phyloP scores from a whole-genome alignment of 129 eudicot species.

The Erigeron canadensis region DNA sequence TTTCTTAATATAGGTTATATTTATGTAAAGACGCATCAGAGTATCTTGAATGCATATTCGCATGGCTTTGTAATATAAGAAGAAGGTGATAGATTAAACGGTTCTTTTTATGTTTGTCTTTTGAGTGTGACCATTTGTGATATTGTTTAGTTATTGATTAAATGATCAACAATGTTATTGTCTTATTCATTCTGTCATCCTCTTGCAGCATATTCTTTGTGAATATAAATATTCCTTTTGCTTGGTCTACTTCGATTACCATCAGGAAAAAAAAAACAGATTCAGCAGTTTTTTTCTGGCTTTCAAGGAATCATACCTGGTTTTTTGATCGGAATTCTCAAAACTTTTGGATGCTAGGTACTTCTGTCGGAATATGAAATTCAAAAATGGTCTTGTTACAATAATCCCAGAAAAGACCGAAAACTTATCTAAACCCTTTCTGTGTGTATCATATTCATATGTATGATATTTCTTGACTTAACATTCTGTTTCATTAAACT shows the following conservation, averaged over 20 bases:
- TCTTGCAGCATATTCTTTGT: slow-evolving; percentile 29
- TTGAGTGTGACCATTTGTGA: slow-evolving; percentile 2
- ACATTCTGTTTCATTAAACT: too few species aligned
- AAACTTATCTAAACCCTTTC: too few species aligned
- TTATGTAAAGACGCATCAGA: slow-evolving; percentile 3
- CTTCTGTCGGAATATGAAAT: neutral
- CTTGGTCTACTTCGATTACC: slow-evolving; percentile 4
- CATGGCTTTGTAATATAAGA: slow-evolving; percentile 11
- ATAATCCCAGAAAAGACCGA: too few species aligned
- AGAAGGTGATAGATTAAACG: slow-evolving; percentile 16
- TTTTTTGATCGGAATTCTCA: slow-evolving; percentile 11
- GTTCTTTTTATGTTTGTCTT: slow-evolving; percentile 21
- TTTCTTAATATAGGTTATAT: neutral
- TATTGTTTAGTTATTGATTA: slow-evolving; percentile 6
- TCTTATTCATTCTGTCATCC: slow-evolving; percentile 32
- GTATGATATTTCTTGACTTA: too few species aligned
- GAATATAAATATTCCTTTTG: slow-evolving; percentile 12
- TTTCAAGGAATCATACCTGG: slow-evolving; percentile 7
- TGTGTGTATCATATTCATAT: too few species aligned
- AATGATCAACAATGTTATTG: slow-evolving; percentile 20
- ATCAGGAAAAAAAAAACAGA: neutral
- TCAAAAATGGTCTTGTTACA: too few species aligned
- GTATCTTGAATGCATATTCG: slow-evolving; percentile 36
- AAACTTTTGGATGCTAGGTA: neutral
- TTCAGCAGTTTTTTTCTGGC: neutral